Percentiles rank a stretch among this genome's conserved stretches.
Conservation (phyloP, 2,329 filamentous ascomycete species). For the Elsinoe australis region DNA sequence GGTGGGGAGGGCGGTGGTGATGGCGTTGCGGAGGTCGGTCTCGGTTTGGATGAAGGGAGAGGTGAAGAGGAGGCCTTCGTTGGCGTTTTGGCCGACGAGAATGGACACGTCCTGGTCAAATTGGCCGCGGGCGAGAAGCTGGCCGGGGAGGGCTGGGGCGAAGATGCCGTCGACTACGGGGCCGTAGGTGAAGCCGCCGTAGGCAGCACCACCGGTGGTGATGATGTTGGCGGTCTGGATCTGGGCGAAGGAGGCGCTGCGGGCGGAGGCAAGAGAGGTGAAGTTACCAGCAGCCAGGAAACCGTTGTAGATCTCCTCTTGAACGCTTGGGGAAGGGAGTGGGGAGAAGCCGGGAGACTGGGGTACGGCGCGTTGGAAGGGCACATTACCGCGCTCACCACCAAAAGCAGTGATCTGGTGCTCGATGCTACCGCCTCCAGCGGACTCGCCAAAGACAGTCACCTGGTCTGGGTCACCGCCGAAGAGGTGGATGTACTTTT, state of each 20-base stretch:
- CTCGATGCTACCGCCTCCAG: slow-evolving; percentile 48
- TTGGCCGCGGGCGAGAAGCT: slow-evolving; percentile 37
- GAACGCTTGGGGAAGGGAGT: slow-evolving; percentile 27
- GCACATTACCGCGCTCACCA: slow-evolving; percentile 35
- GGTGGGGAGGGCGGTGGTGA: slow-evolving; percentile 27
- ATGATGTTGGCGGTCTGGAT: slow-evolving; percentile 40
- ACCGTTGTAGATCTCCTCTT: slow-evolving; percentile 34
- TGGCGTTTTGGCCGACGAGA: slow-evolving; percentile 39
- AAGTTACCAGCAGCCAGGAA: slow-evolving; percentile 40
- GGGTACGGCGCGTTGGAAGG: slow-evolving; percentile 41
- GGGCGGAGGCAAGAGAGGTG: slow-evolving; percentile 38
- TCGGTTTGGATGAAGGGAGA: slow-evolving; percentile 28
- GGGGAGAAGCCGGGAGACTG: slow-evolving; percentile 42
- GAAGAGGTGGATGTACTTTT: slow-evolving; percentile 47
- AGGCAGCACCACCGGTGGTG: slow-evolving; percentile 35
- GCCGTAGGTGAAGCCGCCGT: slow-evolving; percentile 39
- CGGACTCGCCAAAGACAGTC: slow-evolving; percentile 43
- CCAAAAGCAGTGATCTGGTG: slow-evolving; percentile 50
- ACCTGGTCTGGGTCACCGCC: slow-evolving; percentile 45
- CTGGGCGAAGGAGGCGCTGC: slow-evolving; percentile 33
- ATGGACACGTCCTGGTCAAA: slow-evolving; percentile 41
- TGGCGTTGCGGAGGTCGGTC: slow-evolving; percentile 26
- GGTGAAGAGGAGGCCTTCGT: slow-evolving; percentile 42
- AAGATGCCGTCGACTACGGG: slow-evolving; percentile 47
- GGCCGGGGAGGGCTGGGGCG: slow-evolving; percentile 40